A percentile compares a stretch with the other conserved stretches of the same genome.
Conservation (phyloP, 306 rosid species). For the Luffa acutangula region DNA sequence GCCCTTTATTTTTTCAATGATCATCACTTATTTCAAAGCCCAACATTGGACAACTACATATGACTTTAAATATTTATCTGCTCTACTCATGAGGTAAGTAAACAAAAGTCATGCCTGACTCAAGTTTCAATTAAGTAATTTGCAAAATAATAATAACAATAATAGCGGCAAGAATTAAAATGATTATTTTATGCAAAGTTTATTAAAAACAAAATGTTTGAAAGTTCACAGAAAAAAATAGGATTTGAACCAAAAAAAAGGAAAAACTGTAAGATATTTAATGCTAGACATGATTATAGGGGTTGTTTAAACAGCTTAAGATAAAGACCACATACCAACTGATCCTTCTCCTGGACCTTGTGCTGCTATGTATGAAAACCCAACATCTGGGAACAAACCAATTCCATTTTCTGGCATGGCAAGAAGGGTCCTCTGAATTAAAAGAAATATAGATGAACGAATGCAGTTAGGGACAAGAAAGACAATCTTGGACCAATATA, state of each 20-base stretch:
- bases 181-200: background rate
- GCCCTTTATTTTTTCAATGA: too few relatives aligned
- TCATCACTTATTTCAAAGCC: background rate
- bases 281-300: background rate
- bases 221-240: background rate
- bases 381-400: conserved; percentile 94
- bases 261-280: background rate
- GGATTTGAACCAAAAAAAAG: background rate
- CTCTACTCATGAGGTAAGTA: background rate
- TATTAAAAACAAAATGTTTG: background rate
- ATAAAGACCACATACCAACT: conserved; percentile 43
- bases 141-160: background rate
- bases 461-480: conserved; percentile 6
- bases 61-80: background rate
- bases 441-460: background rate
- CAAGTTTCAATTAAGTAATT: background rate
- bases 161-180: background rate
- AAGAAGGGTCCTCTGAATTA: conserved; percentile 72
- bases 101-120: background rate
- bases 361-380: conserved; percentile 87
- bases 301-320: background rate
- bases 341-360: conserved; percentile 95
- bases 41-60: background rate
- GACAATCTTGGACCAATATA: background rate
- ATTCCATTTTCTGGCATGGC: conserved; percentile 99